Percentiles rank a stretch among this genome's conserved stretches.
These are phyloP conservation scores for Tolypocladium cylindrosporum DNA, from an alignment of 2,329 filamentous ascomycete species.

Conservation along the genomic window DNA sequence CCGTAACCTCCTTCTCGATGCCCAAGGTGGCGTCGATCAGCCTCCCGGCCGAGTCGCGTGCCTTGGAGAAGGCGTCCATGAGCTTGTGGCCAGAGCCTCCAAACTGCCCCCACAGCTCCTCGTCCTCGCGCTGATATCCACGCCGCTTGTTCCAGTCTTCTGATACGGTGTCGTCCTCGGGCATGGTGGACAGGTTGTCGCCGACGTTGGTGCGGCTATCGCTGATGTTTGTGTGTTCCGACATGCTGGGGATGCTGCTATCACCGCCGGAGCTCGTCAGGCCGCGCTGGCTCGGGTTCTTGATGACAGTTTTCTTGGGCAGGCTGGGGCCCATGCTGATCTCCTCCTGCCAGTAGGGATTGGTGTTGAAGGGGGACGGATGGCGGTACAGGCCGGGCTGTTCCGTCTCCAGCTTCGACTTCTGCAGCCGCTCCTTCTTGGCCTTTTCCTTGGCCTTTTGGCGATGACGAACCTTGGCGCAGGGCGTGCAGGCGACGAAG, in stretches of 20 bases:
- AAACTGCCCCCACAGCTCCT: slow-evolving; percentile 66
- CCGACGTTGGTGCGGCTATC: slow-evolving; percentile 24
- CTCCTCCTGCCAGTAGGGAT: slow-evolving; percentile 82
- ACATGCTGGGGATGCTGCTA: slow-evolving; percentile 34
- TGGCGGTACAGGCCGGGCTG: slow-evolving; percentile 69
- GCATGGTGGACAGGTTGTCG: slow-evolving; percentile 16
- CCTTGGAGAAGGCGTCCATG: slow-evolving; percentile 49
- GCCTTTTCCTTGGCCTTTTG: slow-evolving; percentile 63
- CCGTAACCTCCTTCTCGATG: slow-evolving; percentile 40
- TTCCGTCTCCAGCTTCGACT: slow-evolving; percentile 53
- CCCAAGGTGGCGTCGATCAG: slow-evolving; percentile 42
- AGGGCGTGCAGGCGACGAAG: slow-evolving; percentile 68
- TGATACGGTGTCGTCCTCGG: slow-evolving; percentile 27
- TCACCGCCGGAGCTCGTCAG: slow-evolving; percentile 48
- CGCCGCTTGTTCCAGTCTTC: slow-evolving; percentile 60
- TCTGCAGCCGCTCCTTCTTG: slow-evolving; percentile 55
- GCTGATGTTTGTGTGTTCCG: slow-evolving; percentile 25
- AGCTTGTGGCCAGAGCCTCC: slow-evolving; percentile 44
- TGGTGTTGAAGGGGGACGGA: slow-evolving; percentile 74
- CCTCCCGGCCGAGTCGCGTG: slow-evolving; percentile 44
- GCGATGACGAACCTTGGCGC: slow-evolving; percentile 58
- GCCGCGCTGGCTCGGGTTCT: slow-evolving; percentile 49
- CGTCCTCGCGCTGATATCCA: slow-evolving; percentile 79
- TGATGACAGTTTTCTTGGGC: slow-evolving; percentile 50
- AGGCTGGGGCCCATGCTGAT: slow-evolving; percentile 71